Evolutionary conservation across 257 asterid genomes (phyloP), one percentile per base, ranked within the genome.

Genomic region (Prunella vulgaris): DNA sequence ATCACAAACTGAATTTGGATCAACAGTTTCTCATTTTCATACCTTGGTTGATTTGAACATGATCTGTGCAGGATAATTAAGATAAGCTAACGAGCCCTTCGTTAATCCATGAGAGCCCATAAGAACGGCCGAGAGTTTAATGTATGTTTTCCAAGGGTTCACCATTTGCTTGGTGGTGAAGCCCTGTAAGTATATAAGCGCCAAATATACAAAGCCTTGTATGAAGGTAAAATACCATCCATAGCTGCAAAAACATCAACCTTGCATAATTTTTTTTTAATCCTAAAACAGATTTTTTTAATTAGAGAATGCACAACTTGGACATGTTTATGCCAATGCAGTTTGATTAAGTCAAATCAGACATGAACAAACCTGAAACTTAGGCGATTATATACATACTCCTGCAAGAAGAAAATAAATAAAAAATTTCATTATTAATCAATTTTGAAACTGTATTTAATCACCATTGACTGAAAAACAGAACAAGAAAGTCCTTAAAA

Each of bases 41-140:
- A 93, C 98, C 97, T 93, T 93, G 60, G 98, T 90, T 57, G 98
- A 93, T 74, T 93, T 93, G 83, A 93, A 93, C 98, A 93, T 93
- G 87, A 93, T 82, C 76, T 93, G 98, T 0, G 97, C 98, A 0
- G 98, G 98, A 68, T 93, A 93, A 56, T 93, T 93, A 71, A 93
- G 96, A 73, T 80, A 93, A 35, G 98, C 98, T 76, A 93, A 64
- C 2, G 96, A 83, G 3, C 98, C 97, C 64, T 93, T 93, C 1
- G 98, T 93, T 15, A 93, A 95, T 12, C 98, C 98, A 15, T 87
- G 85, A 3, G 98, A 93, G 20, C 97, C 97, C 97, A 90, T 90
- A 46, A 93, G 96, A 30, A 88, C 98, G 0, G 86, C 95, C 5
- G 98, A 90, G 56, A 93, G 88, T 76, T 88, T 93, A 46, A 93